Percentiles rank a stretch among this genome's conserved stretches.
Conservation (phyloP, 2,329 filamentous ascomycete species). For the Aspergillus bombycis region DNA sequence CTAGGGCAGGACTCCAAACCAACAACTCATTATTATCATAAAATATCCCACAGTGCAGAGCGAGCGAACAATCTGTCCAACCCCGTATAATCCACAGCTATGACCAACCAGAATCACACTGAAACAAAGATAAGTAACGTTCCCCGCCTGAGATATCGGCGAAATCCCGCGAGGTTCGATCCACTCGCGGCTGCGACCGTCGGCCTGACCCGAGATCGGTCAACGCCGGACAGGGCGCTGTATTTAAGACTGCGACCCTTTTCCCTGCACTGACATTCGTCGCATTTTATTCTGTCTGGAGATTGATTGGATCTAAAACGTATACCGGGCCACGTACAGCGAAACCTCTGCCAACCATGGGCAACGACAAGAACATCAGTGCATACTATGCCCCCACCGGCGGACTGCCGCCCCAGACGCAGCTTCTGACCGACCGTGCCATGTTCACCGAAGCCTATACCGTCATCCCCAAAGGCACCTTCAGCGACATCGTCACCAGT, state of each 20-base stretch:
- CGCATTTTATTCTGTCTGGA: too few species aligned
- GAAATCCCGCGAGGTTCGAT: neutral
- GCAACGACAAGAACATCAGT: slow-evolving; percentile 38
- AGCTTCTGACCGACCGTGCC: slow-evolving; percentile 30
- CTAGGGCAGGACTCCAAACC: too few species aligned
- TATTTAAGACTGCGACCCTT: too few species aligned
- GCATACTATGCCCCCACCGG: slow-evolving; percentile 30
- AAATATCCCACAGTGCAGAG: too few species aligned
- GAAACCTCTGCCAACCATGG: neutral
- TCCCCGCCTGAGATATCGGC: neutral
- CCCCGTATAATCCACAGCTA: too few species aligned
- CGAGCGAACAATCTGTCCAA: accelerated
- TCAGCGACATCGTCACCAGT: slow-evolving; percentile 30
- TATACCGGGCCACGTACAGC: too few species aligned
- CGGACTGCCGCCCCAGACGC: slow-evolving; percentile 26
- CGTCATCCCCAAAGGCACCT: slow-evolving; percentile 27
- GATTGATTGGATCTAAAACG: too few species aligned
- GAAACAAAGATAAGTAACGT: too few species aligned
- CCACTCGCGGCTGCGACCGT: neutral
- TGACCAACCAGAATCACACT: too few species aligned
- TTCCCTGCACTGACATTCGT: too few species aligned
- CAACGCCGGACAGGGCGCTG: neutral
- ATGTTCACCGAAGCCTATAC: slow-evolving; percentile 32
- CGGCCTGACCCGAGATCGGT: neutral
- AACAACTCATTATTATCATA: too few species aligned